Percentiles rank a stretch among this genome's conserved stretches.
These are phyloP conservation scores for Stachybotrys echinatus DNA, from an alignment of 2,329 filamentous ascomycete species.

Conservation along the genomic window DNA sequence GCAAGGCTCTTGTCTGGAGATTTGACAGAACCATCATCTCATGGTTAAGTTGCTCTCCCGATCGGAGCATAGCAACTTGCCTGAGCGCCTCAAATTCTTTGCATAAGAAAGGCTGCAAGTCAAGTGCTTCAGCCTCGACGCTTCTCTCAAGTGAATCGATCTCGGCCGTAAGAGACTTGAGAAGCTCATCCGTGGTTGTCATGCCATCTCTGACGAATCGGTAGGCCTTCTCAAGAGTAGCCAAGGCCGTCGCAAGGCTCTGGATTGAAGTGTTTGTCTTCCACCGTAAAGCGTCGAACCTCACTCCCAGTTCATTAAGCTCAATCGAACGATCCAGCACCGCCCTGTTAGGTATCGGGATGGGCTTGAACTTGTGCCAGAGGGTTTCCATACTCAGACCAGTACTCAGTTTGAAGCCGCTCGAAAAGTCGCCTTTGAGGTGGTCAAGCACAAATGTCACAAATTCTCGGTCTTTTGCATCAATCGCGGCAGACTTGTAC, in stretches of 20 bases:
- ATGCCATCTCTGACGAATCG: conserved; percentile 41
- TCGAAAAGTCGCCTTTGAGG: conserved; percentile 55
- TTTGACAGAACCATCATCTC: conserved; percentile 46
- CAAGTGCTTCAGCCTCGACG: conserved; percentile 34
- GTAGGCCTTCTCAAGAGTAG: conserved; percentile 51
- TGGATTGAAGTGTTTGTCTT: conserved; percentile 45
- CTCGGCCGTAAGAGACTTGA: conserved; percentile 44
- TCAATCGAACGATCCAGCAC: conserved; percentile 41
- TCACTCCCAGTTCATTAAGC: conserved; percentile 49
- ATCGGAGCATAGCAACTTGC: conserved; percentile 42
- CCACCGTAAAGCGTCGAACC: conserved; percentile 59
- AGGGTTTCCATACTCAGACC: conserved; percentile 76
- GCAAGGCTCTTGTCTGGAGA: conserved; percentile 26
- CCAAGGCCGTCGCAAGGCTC: conserved; percentile 48
- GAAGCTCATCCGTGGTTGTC: conserved; percentile 37
- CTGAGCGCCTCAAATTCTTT: conserved; percentile 52
- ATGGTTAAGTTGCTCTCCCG: conserved; percentile 11
- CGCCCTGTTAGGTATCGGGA: conserved; percentile 41
- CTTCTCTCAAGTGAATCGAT: conserved; percentile 45
- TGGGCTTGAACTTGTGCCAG: conserved; percentile 68
- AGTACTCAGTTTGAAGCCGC: conserved; percentile 66
- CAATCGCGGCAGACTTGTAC: conserved; percentile 16
- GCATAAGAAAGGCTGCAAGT: conserved; percentile 44
- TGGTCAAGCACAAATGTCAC: conserved; percentile 31
- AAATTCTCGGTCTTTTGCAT: conserved; percentile 28